phyloP scores from a whole-genome alignment of 2,329 filamentous ascomycete species.

The Corinectria fuckeliana region DNA sequence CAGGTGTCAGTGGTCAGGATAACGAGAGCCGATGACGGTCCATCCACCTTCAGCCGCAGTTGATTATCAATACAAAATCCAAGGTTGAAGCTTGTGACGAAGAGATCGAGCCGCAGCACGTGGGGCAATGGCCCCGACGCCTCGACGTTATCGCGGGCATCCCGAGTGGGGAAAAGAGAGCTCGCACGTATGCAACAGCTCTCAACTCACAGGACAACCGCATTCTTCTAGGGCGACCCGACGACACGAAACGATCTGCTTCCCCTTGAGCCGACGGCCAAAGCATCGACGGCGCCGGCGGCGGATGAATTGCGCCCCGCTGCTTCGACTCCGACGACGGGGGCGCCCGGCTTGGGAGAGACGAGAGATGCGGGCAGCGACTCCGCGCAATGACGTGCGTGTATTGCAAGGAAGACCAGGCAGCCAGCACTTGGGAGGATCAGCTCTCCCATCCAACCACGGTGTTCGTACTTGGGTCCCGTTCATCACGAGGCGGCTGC shows the following conservation, averaged over 20 bases:
- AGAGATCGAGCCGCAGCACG: background rate
- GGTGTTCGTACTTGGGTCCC: background rate
- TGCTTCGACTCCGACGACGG: background rate
- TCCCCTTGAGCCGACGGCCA: background rate
- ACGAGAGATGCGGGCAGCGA: background rate
- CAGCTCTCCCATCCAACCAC: background rate
- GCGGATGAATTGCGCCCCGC: constrained; percentile 2
- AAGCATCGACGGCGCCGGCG: background rate
- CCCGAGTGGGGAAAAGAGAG: background rate
- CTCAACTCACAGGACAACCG: background rate
- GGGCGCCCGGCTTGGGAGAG: constrained; percentile 10
- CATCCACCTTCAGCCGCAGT: background rate
- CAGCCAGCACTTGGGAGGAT: background rate
- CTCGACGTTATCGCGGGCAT: background rate
- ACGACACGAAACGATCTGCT: background rate
- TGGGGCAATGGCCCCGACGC: background rate
- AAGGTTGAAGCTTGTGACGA: background rate
- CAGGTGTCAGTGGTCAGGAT: background rate
- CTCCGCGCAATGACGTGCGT: constrained; percentile 5
- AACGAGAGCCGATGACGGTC: background rate
- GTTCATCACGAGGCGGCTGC: constrained; percentile 2
- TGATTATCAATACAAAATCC: background rate
- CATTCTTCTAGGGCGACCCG: background rate
- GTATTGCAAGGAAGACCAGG: background rate
- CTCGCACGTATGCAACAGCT: constrained; percentile 4